These are phyloP conservation scores for Oryza brachyantha DNA, from an alignment of 176 grass and related monocot genomes.

Conservation along the genomic window DNA sequence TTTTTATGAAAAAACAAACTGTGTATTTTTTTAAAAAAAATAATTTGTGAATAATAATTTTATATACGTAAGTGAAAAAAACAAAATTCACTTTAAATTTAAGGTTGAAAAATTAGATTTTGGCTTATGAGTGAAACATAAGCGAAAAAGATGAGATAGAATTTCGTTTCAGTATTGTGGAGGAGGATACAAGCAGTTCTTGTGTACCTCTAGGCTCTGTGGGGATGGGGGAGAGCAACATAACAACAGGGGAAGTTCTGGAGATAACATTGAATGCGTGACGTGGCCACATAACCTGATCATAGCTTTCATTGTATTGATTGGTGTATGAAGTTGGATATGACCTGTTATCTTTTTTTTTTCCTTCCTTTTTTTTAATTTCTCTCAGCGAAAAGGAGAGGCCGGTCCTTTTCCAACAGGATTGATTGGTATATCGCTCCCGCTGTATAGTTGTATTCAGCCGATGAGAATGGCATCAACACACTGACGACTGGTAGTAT, in stretches of 20 bases:
- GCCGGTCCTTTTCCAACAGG: constrained; percentile 13
- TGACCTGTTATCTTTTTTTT: background rate
- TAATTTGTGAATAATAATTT: no score
- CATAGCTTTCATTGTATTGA: background rate
- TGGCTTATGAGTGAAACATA: no score
- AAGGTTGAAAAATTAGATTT: no score
- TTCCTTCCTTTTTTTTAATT: no score
- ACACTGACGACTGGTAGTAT: background rate
- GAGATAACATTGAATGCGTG: background rate
- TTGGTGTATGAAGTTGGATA: constrained; percentile 4
- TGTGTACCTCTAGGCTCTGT: no score
- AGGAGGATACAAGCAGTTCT: no score
- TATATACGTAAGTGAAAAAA: no score
- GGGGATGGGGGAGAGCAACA: background rate
- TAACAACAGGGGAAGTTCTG: background rate
- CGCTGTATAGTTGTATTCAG: background rate
- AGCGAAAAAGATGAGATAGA: no score
- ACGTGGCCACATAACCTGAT: constrained; percentile 19
- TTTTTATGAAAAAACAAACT: no score
- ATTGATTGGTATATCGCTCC: background rate
- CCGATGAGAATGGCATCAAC: background rate
- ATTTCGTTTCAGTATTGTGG: background rate
- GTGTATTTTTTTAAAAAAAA: no score
- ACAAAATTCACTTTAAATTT: no score
- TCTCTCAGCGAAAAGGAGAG: background rate